These are phyloP conservation scores for Pythium rishiriense DNA, from an alignment of 352 stramenopile genomes.

Conservation along the genomic window DNA sequence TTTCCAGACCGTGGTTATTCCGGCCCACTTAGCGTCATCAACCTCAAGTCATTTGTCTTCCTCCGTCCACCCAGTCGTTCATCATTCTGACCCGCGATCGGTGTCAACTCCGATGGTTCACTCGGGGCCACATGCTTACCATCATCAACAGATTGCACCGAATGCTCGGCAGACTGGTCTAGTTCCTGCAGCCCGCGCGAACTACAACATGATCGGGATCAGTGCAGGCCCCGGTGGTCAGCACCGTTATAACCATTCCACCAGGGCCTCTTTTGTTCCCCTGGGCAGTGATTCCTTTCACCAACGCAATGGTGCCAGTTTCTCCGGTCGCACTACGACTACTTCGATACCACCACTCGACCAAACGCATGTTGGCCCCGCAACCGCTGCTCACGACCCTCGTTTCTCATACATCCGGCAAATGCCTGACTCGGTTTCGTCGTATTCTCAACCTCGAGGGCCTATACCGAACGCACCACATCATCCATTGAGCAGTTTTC, in stretches of 20 bases:
- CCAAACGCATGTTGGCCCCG: too few relatives aligned
- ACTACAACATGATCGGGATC: not conserved
- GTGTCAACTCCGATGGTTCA: not conserved
- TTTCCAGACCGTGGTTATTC: slow-evolving; percentile 1
- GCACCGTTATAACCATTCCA: not conserved
- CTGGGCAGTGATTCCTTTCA: too few relatives aligned
- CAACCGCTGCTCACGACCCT: not conserved
- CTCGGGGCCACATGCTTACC: not conserved
- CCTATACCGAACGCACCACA: not conserved
- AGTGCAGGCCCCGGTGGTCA: not conserved
- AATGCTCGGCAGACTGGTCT: not conserved
- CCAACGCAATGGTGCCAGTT: too few relatives aligned
- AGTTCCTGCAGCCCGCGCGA: not conserved
- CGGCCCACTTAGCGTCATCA: not conserved
- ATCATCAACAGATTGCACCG: not conserved
- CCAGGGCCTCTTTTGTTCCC: not conserved
- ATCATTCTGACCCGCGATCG: not conserved
- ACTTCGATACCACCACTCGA: not conserved
- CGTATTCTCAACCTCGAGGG: not conserved
- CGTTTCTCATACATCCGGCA: not conserved
- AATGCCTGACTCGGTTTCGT: not conserved
- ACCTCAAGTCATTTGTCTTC: not conserved
- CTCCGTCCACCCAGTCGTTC: not conserved
- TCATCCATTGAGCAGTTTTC: not conserved
- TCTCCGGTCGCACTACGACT: too few relatives aligned